Conservation (phyloP, 768 basidiomycete genomes). For the Tricholoma matsutake region DNA sequence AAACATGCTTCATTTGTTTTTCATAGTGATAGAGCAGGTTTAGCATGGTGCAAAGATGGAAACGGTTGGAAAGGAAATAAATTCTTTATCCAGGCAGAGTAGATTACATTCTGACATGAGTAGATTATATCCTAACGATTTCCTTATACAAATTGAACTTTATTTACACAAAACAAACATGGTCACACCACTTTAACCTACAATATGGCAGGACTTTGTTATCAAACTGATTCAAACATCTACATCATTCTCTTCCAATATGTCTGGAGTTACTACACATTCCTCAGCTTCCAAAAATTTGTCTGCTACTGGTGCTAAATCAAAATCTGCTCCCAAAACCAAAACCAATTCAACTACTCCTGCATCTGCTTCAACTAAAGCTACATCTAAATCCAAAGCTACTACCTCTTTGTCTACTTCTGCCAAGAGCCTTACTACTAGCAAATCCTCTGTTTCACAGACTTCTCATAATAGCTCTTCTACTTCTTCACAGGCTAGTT, state of each 20-base stretch:
- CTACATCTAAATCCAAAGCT: background rate
- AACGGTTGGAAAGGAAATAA: conserved; percentile 2
- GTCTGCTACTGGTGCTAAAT: background rate
- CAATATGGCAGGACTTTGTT: background rate
- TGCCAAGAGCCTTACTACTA: background rate
- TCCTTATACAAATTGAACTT: background rate
- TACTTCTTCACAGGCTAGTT: background rate
- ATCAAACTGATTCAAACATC: no score
- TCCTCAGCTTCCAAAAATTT: background rate
- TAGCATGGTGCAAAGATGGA: conserved; percentile 2
- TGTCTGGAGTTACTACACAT: background rate
- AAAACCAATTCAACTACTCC: background rate
- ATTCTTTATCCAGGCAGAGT: conserved; percentile 15
- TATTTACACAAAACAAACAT: background rate
- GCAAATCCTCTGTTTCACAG: background rate
- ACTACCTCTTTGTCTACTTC: background rate
- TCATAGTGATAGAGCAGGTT: conserved; percentile 11
- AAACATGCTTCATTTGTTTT: conserved; percentile 18
- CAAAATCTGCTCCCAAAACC: background rate
- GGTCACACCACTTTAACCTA: background rate
- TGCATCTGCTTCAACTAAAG: background rate
- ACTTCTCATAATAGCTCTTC: background rate
- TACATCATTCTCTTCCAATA: background rate
- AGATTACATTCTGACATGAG: no score
- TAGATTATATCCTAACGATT: conserved; percentile 2